Evolutionary conservation across 345 rosid species (phyloP).

Genomic region (Bretschneidera sinensis): DNA sequence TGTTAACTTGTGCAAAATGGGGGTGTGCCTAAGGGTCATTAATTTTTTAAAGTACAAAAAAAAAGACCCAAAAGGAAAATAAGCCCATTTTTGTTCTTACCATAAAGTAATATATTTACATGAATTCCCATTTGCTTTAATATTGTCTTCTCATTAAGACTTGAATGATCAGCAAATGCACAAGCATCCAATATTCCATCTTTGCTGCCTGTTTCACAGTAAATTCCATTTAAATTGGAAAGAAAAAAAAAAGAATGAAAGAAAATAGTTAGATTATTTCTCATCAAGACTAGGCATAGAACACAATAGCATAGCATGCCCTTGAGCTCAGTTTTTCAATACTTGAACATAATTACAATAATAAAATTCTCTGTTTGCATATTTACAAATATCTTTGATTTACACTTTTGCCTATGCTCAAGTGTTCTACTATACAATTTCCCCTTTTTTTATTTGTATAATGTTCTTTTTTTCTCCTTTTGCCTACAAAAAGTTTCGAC

Average conservation of each 20-base stretch:
- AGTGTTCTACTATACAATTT: background rate
- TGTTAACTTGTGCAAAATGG: constrained; percentile 22
- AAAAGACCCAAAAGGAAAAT: background rate
- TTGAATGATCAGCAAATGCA: constrained; percentile 58
- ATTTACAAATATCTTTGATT: background rate
- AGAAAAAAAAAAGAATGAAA: background rate
- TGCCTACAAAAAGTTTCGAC: too few relatives aligned
- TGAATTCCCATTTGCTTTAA: constrained; percentile 29
- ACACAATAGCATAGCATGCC: too few relatives aligned
- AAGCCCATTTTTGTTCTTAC: constrained; percentile 22
- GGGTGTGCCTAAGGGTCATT: constrained; percentile 17
- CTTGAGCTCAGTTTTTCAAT: too few relatives aligned
- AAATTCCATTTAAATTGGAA: constrained; percentile 33
- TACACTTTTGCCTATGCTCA: background rate
- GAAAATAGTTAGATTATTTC: background rate
- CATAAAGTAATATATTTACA: constrained; percentile 31
- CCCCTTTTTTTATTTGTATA: too few relatives aligned
- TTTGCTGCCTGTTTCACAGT: constrained; percentile 56
- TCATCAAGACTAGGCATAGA: too few relatives aligned
- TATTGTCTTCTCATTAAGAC: constrained; percentile 57
- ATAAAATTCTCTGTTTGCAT: background rate
- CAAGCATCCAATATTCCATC: constrained; percentile 54
- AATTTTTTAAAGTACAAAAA: background rate
- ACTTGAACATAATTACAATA: background rate
- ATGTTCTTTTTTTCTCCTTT: too few relatives aligned